Base-by-base conservation (phyloP, 495 filamentous ascomycete genomes). In the Tuber melanosporum region DNA sequence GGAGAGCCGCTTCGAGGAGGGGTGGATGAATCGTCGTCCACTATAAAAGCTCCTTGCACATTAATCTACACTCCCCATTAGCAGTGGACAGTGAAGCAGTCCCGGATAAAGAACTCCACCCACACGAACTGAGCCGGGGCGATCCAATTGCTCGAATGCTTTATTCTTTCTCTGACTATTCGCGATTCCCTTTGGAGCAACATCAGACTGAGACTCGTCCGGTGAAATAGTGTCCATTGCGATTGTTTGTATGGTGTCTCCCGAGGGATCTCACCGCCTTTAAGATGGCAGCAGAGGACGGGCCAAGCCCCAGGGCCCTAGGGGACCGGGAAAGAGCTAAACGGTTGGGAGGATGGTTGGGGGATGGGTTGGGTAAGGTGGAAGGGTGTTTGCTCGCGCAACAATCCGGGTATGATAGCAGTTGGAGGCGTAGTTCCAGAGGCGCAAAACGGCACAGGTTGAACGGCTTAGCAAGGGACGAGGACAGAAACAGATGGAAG, bases 31-130 rank as follows among this genome's bases (percentile, higher is more conserved):
- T 93, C 91, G 76, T 94, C 90, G 82, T 97, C 93, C 77, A 95
- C 94, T 75, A 99, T 98, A 83, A 97, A 97, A 20, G 95, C 95
- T 82, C 95, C 95, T 81, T 92, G 90, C 71, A 98, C 95, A 82
- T 99, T 98, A 85, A 99, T 98, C 83, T 92, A 89, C 72, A 96
- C 46, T 42, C 14, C 9, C 10, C 26, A 70, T 79, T 82, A 78
- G 80, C 71, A 45, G 46, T 32, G 66, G 15, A 62, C 12, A 36
- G 8, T 9, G 73, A 36, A 49, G 39, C 14, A 19, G 44, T 41
- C 14, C n/a, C 17, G 10, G 20, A 42, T 45, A 6, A 6, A 20
- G 20, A 0, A 14, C 42, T 41, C 9, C 26, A 71, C 80, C 8
- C 69, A 82, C 80, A 19, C 80, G 57, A 26, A 82, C 80, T 19